Conservation (phyloP, 2,329 filamentous ascomycete genomes). For the Emmonsia crescens region DNA sequence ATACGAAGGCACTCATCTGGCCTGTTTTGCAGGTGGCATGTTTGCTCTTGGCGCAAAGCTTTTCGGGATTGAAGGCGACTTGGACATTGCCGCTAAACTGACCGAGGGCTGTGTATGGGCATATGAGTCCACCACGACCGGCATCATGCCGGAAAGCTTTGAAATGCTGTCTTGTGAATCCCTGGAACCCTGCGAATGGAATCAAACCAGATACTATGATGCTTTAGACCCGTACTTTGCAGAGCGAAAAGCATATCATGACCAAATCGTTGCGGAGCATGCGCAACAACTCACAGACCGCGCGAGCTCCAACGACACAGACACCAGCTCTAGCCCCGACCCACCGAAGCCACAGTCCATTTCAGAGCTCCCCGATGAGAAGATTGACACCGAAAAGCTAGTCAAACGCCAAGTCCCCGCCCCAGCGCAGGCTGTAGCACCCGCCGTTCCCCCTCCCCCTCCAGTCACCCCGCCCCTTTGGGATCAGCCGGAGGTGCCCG, state of each 20-base stretch:
- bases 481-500: constrained; percentile 25
- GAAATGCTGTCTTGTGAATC: constrained; percentile 31
- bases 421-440: constrained; percentile 29
- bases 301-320: constrained; percentile 27
- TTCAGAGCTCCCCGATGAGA: constrained; percentile 36
- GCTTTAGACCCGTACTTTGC: constrained; percentile 10
- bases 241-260: constrained; percentile 5
- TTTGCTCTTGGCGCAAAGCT: constrained; percentile 42
- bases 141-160: constrained; percentile 46
- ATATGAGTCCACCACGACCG: constrained; percentile 38
- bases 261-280: not conserved
- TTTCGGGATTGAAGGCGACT: constrained; percentile 40
- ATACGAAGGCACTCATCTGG: constrained; percentile 40
- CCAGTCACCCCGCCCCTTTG: not conserved
- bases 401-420: constrained; percentile 3
- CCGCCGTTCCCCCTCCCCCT: constrained; percentile 16
- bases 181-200: constrained; percentile 12
- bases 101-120: constrained; percentile 48
- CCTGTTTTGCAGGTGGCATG: constrained; percentile 49
- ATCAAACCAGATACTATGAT: constrained; percentile 12
- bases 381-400: constrained; percentile 5
- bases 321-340: constrained; percentile 3
- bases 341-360: constrained; percentile 28
- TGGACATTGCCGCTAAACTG: constrained; percentile 40
- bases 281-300: constrained; percentile 23